Conservation (phyloP, 345 rosid species). For the Mallotus nudiflorus region DNA sequence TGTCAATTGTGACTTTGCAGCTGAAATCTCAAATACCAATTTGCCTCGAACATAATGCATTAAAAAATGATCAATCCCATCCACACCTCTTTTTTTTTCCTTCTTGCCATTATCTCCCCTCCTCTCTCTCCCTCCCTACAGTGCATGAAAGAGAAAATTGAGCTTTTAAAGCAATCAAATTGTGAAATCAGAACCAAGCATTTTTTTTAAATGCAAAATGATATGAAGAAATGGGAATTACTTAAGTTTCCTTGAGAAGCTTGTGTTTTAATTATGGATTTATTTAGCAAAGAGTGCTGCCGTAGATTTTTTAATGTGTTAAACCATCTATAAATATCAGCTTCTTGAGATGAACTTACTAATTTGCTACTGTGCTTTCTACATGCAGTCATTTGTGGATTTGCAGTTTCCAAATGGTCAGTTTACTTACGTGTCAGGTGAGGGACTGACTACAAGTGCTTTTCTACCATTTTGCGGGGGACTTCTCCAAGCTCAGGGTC, state of each 20-base stretch:
- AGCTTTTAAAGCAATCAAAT: too few species aligned
- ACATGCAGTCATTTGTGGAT: conserved; percentile 81
- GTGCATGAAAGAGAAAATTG: too few species aligned
- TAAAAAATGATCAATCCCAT: too few species aligned
- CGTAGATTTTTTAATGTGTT: too few species aligned
- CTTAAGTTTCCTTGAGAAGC: neutral
- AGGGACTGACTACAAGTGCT: conserved; percentile 90
- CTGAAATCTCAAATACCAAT: neutral
- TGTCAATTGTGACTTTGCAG: neutral
- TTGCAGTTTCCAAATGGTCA: conserved; percentile 97
- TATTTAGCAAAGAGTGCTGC: neutral
- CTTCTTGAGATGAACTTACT: conserved; percentile 3
- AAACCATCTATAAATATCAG: neutral
- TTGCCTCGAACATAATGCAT: too few species aligned
- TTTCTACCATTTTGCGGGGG: conserved; percentile 81
- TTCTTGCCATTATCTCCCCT: too few species aligned
- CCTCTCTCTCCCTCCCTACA: too few species aligned
- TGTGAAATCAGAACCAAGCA: too few species aligned
- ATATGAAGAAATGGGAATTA: too few species aligned
- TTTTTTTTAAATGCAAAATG: too few species aligned
- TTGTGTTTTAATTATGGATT: neutral
- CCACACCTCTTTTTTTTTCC: too few species aligned
- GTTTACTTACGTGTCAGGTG: conserved; percentile 83
- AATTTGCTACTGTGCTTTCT: neutral
- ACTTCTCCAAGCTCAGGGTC: conserved; percentile 97